Percentiles rank a stretch among this genome's conserved stretches.
phyloP scores from a whole-genome alignment of 2,329 filamentous ascomycete genomes.

The Trichoderma hamatum region DNA sequence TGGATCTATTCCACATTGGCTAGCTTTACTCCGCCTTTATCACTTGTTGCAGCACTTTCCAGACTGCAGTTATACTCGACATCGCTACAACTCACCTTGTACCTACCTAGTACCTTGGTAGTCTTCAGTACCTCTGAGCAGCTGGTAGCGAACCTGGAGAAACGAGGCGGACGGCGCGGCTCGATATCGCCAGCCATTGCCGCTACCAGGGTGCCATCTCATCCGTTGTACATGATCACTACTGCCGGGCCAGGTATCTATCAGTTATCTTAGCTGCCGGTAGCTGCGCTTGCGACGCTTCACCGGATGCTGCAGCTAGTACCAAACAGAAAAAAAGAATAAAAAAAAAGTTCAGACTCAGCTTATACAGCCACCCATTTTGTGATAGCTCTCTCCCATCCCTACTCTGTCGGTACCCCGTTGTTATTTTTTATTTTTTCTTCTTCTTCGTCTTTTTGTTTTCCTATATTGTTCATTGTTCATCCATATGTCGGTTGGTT shows the following conservation, averaged over 20 bases:
- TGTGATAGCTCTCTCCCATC: conserved; percentile 2
- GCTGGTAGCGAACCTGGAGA: background rate
- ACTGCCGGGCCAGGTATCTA: background rate
- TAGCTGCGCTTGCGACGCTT: conserved; percentile 18
- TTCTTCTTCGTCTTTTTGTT: background rate
- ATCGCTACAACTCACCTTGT: background rate
- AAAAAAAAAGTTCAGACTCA: background rate
- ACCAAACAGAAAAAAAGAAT: background rate
- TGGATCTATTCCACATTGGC: background rate
- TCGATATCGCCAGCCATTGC: conserved; percentile 8
- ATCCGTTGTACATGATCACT: background rate
- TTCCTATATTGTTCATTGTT: background rate
- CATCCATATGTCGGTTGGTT: background rate
- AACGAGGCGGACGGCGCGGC: conserved; percentile 5
- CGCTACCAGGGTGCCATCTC: conserved; percentile 15
- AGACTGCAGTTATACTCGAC: background rate
- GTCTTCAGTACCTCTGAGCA: background rate
- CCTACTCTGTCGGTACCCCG: background rate
- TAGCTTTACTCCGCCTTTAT: background rate
- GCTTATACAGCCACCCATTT: conserved; percentile 8
- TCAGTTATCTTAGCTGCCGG: conserved; percentile 2
- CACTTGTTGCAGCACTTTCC: background rate
- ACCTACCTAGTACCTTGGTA: background rate
- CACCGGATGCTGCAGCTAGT: conserved; percentile 17
- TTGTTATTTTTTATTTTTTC: background rate